phyloP scores from a whole-genome alignment of 2,329 filamentous ascomycete genomes.

The Pseudogymnoascus sp. region DNA sequence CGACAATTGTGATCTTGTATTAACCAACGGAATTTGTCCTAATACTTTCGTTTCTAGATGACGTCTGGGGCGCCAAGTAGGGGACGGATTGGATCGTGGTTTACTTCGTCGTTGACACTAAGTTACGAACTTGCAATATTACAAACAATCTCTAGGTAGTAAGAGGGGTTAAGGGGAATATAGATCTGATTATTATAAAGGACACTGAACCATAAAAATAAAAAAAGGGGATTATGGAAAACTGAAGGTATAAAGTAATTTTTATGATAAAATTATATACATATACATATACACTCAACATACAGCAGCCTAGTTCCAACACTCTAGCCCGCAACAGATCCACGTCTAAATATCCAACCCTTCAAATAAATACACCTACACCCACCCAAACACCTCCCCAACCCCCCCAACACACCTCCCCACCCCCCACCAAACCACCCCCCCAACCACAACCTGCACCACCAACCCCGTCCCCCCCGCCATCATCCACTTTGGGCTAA shows the following conservation, averaged over 20 bases:
- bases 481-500: slow-evolving; percentile 84
- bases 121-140: too few species aligned
- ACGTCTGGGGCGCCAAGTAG: too few species aligned
- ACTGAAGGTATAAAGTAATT: neutral
- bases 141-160: too few species aligned
- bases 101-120: too few species aligned
- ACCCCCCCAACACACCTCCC: neutral
- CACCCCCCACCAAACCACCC: slow-evolving; percentile 57
- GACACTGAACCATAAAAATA: too few species aligned
- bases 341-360: neutral
- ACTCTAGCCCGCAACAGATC: neutral
- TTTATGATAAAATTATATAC: neutral
- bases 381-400: neutral
- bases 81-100: too few species aligned
- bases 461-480: slow-evolving; percentile 62
- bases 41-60: too few species aligned
- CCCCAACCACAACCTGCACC: slow-evolving; percentile 64
- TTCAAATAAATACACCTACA: neutral
- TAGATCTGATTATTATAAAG: too few species aligned
- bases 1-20: too few species aligned
- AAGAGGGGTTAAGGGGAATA: too few species aligned
- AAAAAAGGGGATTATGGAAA: too few species aligned
- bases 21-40: too few species aligned
- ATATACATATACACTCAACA: neutral
- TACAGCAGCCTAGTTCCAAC: neutral